Evolutionary conservation across 2,329 filamentous ascomycete genomes (phyloP), one percentile per base, ranked within the genome.

Genomic region (Trichoderma harzianum): DNA sequence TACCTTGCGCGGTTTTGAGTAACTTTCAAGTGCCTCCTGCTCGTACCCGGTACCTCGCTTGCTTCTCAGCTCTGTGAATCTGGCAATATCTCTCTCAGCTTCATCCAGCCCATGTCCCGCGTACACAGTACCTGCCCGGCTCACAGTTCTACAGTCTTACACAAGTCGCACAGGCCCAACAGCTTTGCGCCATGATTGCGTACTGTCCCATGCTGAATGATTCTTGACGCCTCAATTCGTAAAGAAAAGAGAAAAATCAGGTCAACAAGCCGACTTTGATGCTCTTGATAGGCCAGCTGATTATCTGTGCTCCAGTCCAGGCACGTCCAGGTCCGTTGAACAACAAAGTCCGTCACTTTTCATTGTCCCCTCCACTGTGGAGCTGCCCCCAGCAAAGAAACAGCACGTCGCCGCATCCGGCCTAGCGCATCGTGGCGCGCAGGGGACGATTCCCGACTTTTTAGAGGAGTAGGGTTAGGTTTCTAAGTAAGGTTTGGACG

Each of bases 401-500:
- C 58, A 62, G 32, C 14, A 39, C n/a, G 32, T 34, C n/a, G 32
- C 58, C 32, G 58, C 7, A 39, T 3, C 21, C 11, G 34, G 36
- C 36, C 28, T 64, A 64, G 61, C 61, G 36, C 10, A 26, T 28
- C 16, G 18, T 51, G 39, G 21, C 34, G 24, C 60, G 8, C 16
- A 26, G 32, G n/a, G 14, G 21, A 16, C 32, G 14, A 43, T 8
- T 43, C 61, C 26, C 16, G 26, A 47, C n/a, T 39, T 51, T 51
- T 65, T 65, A 7, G 10, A 65, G 62, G 62, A 10, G 14, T 65
- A 65, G 62, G 62, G 62, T 65, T 65, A 55, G 62, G 47, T 18
- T 65, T 36, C 39, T 43, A 43, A 43, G 39, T n/a, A 10, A 43
- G 39, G 39, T 18, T 43, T 43, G 14, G 16, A 43, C 16, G 14